A percentile compares a stretch with the other conserved stretches of the same genome.
Conservation (phyloP, 352 stramenopile species). For the Elongisporangium anandrum region DNA sequence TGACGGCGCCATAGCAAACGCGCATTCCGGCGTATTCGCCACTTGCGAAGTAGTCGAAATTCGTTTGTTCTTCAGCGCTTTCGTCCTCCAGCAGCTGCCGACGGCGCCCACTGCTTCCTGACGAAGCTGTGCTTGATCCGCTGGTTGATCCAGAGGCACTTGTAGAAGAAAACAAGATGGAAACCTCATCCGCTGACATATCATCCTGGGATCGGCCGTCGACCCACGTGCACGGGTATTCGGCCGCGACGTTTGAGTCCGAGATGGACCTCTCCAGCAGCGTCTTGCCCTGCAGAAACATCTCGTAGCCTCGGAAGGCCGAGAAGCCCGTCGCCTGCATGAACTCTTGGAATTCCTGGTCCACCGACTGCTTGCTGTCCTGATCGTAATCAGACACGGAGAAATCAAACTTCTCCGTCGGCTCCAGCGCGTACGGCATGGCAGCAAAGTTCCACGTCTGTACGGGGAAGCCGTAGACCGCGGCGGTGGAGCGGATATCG, state of each 20-base stretch:
- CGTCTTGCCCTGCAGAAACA: constrained; percentile 36
- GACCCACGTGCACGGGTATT: constrained; percentile 26
- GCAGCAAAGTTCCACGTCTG: constrained; percentile 41
- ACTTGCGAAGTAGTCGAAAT: constrained; percentile 7
- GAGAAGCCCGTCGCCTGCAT: constrained; percentile 12
- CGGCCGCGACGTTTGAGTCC: constrained; percentile 21
- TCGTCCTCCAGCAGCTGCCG: background rate
- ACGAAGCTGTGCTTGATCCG: background rate
- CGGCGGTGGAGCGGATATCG: constrained; percentile 25
- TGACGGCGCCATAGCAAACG: constrained; percentile 23
- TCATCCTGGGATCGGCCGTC: constrained; percentile 17
- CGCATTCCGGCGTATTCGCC: constrained; percentile 18
- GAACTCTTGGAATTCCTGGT: constrained; percentile 14
- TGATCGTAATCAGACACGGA: constrained; percentile 2
- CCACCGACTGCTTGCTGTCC: background rate
- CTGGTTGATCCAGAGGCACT: background rate
- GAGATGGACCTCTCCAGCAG: constrained; percentile 32
- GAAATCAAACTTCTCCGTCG: constrained; percentile 13
- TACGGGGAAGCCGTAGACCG: constrained; percentile 29
- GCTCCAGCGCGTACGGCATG: constrained; percentile 17
- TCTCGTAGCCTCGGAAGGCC: constrained; percentile 25
- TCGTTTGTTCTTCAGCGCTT: constrained; percentile 5
- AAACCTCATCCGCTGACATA: background rate
- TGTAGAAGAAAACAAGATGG: background rate
- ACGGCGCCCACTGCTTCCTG: background rate